These are phyloP conservation scores for Sisymbrium irio DNA, from an alignment of 345 rosid genomes.

Conservation along the genomic window DNA sequence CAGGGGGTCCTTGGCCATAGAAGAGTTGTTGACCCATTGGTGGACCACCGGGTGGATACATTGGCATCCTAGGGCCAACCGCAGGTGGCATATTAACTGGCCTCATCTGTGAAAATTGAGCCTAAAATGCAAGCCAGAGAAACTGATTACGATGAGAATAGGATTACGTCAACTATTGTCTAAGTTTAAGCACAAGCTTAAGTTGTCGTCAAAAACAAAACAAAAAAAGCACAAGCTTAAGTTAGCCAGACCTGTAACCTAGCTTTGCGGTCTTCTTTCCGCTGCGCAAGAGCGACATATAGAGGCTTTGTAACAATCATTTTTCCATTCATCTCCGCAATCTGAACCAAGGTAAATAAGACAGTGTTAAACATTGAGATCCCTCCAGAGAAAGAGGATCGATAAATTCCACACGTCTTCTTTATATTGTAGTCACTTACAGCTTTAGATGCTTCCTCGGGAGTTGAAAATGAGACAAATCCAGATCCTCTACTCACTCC, in stretches of 20 bases:
- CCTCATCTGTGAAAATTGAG: slow-evolving; percentile 89
- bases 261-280: slow-evolving; percentile 92
- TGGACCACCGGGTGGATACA: slow-evolving; percentile 83
- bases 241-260: slow-evolving; percentile 71
- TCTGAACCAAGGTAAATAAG: slow-evolving; percentile 20
- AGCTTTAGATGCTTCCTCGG: slow-evolving; percentile 89
- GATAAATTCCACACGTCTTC: not conserved
- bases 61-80: slow-evolving; percentile 80
- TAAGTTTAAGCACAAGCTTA: not conserved
- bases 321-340: slow-evolving; percentile 82
- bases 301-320: slow-evolving; percentile 85
- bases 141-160: not conserved
- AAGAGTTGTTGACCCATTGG: slow-evolving; percentile 56
- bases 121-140: slow-evolving; percentile 39
- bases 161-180: not conserved
- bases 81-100: slow-evolving; percentile 73
- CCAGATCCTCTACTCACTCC: slow-evolving; percentile 94
- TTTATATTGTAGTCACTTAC: slow-evolving; percentile 47
- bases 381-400: not conserved
- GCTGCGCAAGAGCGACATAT: slow-evolving; percentile 90
- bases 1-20: slow-evolving; percentile 93
- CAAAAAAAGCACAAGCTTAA: not conserved
- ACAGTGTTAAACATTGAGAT: not conserved
- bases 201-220: too few relatives aligned
- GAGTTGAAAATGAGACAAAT: slow-evolving; percentile 84